Base-by-base conservation (phyloP, 768 basidiomycete species). In the Tricholoma terreum region DNA sequence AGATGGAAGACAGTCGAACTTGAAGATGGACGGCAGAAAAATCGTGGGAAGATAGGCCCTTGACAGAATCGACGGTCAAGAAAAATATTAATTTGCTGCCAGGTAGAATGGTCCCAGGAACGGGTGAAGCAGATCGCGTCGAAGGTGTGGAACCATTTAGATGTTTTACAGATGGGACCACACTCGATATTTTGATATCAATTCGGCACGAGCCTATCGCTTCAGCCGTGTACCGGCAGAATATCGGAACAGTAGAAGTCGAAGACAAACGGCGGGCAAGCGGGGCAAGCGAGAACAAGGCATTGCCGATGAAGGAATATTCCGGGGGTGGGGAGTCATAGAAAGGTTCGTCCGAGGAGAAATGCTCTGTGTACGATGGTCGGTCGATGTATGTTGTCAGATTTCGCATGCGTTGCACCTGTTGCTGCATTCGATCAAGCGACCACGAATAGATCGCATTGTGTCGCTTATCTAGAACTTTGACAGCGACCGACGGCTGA, bases 131-230 rank as follows among this genome's bases (percentile, higher is more conserved):
- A 17, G 90, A 78, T 50, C 91, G 82, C 2, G 89, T 92, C 14
- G 88, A 84, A 12, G 83, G 74, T 43, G 79, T 72, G 1, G 90
- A 92, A 51, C 81, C 77, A 61, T 82, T 80, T 35, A 76, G 70
- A 67, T 86, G 79, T 71, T 82, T 84, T 6, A 84, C 71, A 2
- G 87, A 78, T 40, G 84, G 70, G 24, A 84, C 75, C 36, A 90
- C 82, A 60, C 85, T 92, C 61, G 89, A 81, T 43, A 93, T 81
- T 73, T 86, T 91, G 72, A 97, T 80, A 61, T 89, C 86, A 54
- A 97, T 79, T 21, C 93, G 85, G 74, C 95, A 98, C 24, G 92
- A 93, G 1, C 96, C 97, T 61, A 98, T 94, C 1, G 95, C 95
- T 68, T 98, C 96, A 48, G 92, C 83, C 1, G 94, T 97, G 67